phyloP scores from a whole-genome alignment of 179 eudicot species.

The Camellia oleifera region DNA sequence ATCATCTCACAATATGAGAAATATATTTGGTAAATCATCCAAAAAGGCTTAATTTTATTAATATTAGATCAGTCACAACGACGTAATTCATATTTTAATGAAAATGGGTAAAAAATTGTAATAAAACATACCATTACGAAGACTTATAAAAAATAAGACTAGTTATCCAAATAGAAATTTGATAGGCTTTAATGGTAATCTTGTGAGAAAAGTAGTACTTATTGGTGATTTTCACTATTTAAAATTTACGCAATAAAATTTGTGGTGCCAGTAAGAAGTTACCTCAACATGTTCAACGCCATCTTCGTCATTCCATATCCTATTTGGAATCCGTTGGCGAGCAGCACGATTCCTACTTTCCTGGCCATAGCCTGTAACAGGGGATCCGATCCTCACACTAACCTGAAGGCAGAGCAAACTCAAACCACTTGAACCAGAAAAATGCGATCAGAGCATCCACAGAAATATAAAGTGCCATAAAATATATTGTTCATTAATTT shows the following conservation, averaged over 20 bases:
- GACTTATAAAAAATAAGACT: too few relatives aligned
- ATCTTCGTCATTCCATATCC: conserved; percentile 74
- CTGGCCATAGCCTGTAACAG: conserved; percentile 86
- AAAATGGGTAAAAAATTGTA: too few relatives aligned
- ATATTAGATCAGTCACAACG: too few relatives aligned
- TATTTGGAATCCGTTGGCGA: conserved; percentile 72
- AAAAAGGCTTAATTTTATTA: too few relatives aligned
- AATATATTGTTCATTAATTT: not conserved
- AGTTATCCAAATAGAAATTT: too few relatives aligned
- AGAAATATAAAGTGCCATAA: not conserved
- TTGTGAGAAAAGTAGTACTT: too few relatives aligned
- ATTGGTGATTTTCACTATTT: too few relatives aligned
- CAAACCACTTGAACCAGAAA: not conserved
- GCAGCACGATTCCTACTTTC: conserved; percentile 90
- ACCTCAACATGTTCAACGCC: conserved; percentile 90
- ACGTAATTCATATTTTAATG: too few relatives aligned
- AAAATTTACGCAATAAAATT: not conserved
- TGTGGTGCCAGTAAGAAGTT: not conserved
- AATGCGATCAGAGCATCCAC: not conserved
- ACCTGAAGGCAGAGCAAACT: conserved; percentile 46
- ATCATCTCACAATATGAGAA: too few relatives aligned
- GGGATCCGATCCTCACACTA: conserved; percentile 78
- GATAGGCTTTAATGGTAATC: too few relatives aligned
- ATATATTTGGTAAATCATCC: too few relatives aligned
- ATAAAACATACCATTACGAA: too few relatives aligned